Conservation (phyloP, 2,329 filamentous ascomycete species). For the Gnomoniopsis sp. region DNA sequence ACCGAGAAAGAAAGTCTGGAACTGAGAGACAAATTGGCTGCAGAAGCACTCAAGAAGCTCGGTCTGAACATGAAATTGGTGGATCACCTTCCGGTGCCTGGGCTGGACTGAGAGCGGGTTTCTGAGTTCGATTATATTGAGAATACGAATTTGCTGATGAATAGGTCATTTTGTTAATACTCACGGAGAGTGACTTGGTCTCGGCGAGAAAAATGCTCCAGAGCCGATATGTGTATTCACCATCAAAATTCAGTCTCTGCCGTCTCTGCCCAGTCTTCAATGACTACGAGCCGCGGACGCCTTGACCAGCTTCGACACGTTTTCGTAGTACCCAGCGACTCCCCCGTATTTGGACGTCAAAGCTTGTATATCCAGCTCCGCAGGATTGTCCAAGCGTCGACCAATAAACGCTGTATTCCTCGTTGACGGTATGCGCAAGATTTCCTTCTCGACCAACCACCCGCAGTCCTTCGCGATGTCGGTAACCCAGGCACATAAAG, state of each 20-base stretch:
- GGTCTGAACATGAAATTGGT: slow-evolving; percentile 70
- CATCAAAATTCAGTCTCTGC: neutral
- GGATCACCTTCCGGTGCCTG: slow-evolving; percentile 73
- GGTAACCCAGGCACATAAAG: slow-evolving; percentile 75
- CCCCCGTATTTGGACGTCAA: slow-evolving; percentile 52
- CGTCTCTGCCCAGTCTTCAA: slow-evolving; percentile 20
- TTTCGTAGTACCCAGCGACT: slow-evolving; percentile 55
- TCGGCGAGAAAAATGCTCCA: neutral
- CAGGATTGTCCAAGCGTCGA: slow-evolving; percentile 35
- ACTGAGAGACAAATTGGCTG: slow-evolving; percentile 61
- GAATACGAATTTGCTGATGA: neutral
- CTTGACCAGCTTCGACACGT: slow-evolving; percentile 60
- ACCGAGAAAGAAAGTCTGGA: slow-evolving; percentile 65
- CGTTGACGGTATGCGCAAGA: slow-evolving; percentile 88
- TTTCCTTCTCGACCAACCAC: slow-evolving; percentile 75
- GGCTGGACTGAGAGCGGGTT: slow-evolving; percentile 42
- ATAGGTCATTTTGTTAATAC: neutral
- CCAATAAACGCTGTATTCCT: slow-evolving; percentile 81
- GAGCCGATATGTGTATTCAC: neutral
- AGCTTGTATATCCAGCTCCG: slow-evolving; percentile 36
- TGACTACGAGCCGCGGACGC: slow-evolving; percentile 35
- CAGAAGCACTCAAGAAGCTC: slow-evolving; percentile 62
- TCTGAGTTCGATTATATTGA: neutral
- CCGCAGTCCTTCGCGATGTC: slow-evolving; percentile 68
- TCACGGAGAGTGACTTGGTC: neutral